phyloP scores from a whole-genome alignment of 805 yeast genomes.

The Metschnikowia shivogae region DNA sequence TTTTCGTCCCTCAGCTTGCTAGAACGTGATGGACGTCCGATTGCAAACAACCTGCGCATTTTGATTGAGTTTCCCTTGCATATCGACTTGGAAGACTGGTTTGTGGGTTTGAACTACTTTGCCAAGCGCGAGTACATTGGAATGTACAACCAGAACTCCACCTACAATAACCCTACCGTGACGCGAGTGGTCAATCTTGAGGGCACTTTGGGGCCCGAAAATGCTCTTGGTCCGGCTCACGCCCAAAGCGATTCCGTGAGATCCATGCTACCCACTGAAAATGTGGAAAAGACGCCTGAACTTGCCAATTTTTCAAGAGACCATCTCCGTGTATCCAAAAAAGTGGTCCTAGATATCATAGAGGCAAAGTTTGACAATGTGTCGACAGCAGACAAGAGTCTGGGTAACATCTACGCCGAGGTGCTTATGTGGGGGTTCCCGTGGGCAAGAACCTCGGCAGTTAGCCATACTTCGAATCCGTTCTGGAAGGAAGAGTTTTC shows the following conservation, averaged over 20 bases:
- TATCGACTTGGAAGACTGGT: conserved; percentile 75
- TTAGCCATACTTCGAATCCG: conserved; percentile 47
- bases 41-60: conserved; percentile 38
- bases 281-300: conserved; percentile 1
- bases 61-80: conserved; percentile 61
- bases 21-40: conserved; percentile 29
- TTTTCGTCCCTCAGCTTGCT: conserved; percentile 21
- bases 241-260: not conserved
- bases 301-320: conserved; percentile 20
- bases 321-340: conserved; percentile 51
- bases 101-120: conserved; percentile 61
- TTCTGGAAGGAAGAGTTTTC: conserved; percentile 82
- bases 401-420: conserved; percentile 57
- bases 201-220: conserved; percentile 13
- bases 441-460: conserved; percentile 75
- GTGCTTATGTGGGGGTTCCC: conserved; percentile 66
- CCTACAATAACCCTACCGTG: conserved; percentile 2
- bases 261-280: not conserved
- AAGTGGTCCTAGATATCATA: conserved; percentile 52
- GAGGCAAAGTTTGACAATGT: conserved; percentile 54
- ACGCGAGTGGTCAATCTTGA: conserved; percentile 15
- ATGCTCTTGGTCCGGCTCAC: not conserved
- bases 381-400: conserved; percentile 7
- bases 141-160: conserved; percentile 12
- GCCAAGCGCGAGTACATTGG: conserved; percentile 56